phyloP scores from a whole-genome alignment of 306 rosid genomes.

The Cicer chorassanicum region DNA sequence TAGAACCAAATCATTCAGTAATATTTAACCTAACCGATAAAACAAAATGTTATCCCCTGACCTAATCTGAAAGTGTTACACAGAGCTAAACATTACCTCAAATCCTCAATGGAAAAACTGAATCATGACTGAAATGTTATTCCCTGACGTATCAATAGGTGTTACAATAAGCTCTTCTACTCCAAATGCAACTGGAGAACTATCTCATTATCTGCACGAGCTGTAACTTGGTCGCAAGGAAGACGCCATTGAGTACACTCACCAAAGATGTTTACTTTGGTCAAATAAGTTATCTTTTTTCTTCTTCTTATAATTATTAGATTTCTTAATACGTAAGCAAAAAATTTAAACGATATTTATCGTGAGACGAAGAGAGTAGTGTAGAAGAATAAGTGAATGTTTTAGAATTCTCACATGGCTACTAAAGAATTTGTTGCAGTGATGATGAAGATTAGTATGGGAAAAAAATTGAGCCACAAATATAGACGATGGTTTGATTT shows the following conservation, averaged over 20 bases:
- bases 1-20: conserved; percentile 56
- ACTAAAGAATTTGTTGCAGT: conserved; percentile 57
- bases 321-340: too few species aligned
- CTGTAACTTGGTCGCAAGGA: conserved; percentile 75
- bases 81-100: conserved; percentile 68
- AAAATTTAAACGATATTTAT: too few species aligned
- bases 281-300: too few species aligned
- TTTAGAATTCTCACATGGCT: conserved; percentile 90
- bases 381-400: conserved; percentile 52
- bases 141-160: conserved; percentile 63
- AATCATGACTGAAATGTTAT: conserved; percentile 96
- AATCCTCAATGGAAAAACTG: conserved; percentile 88
- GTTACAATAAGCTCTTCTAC: conserved; percentile 73
- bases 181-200: conserved; percentile 75
- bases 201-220: conserved; percentile 47
- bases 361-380: conserved; percentile 49
- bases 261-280: conserved; percentile 14
- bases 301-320: too few species aligned
- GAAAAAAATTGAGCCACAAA: conserved; percentile 27
- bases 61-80: conserved; percentile 59
- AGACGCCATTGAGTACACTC: conserved; percentile 76
- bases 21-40: conserved; percentile 44
- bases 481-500: conserved; percentile 43
- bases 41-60: conserved; percentile 26
- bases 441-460: conserved; percentile 43